phyloP scores from a whole-genome alignment of 176 grass and related monocot genomes.

The Phoenix roebelenii region DNA sequence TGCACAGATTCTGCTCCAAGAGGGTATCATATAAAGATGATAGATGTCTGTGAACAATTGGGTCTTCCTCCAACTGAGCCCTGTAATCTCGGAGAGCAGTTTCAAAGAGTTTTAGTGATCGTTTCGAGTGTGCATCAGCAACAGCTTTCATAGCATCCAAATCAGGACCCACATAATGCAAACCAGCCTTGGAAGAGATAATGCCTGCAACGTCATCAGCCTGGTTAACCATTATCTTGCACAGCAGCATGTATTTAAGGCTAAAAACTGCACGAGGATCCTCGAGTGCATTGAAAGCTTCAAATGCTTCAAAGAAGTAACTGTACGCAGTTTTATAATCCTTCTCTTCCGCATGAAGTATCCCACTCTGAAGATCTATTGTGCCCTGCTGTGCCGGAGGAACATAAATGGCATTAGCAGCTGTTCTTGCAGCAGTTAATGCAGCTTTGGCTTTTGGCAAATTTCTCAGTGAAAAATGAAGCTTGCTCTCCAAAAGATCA shows the following conservation, averaged over 20 bases:
- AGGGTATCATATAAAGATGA: slow-evolving; percentile 80
- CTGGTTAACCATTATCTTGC: slow-evolving; percentile 95
- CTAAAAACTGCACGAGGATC: slow-evolving; percentile 60
- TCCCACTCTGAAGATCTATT: slow-evolving; percentile 91
- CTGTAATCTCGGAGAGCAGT: slow-evolving; percentile 58
- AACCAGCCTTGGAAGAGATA: slow-evolving; percentile 69
- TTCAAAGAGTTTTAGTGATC: slow-evolving; percentile 80
- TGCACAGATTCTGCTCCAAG: slow-evolving; percentile 75
- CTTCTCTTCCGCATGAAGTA: slow-evolving; percentile 92
- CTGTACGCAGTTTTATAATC: slow-evolving; percentile 89
- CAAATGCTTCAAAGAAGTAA: slow-evolving; percentile 89
- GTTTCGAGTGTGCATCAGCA: slow-evolving; percentile 54
- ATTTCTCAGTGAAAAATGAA: slow-evolving; percentile 83
- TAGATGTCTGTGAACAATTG: slow-evolving; percentile 74
- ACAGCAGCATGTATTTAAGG: slow-evolving; percentile 92
- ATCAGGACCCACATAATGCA: slow-evolving; percentile 71
- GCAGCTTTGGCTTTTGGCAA: slow-evolving; percentile 83
- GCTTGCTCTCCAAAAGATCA: slow-evolving; percentile 88
- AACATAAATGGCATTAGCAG: slow-evolving; percentile 89
- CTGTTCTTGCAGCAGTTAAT: slow-evolving; percentile 78
- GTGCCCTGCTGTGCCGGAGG: slow-evolving; percentile 84
- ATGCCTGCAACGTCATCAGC: slow-evolving; percentile 78
- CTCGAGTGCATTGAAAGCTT: slow-evolving; percentile 63
- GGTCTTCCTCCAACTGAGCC: slow-evolving; percentile 68
- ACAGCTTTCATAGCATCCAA: slow-evolving; percentile 96